Percentiles rank a stretch among this genome's conserved stretches.
Conservation (phyloP, 768 basidiomycete genomes). For the Trichaptum fuscoviolaceum region DNA sequence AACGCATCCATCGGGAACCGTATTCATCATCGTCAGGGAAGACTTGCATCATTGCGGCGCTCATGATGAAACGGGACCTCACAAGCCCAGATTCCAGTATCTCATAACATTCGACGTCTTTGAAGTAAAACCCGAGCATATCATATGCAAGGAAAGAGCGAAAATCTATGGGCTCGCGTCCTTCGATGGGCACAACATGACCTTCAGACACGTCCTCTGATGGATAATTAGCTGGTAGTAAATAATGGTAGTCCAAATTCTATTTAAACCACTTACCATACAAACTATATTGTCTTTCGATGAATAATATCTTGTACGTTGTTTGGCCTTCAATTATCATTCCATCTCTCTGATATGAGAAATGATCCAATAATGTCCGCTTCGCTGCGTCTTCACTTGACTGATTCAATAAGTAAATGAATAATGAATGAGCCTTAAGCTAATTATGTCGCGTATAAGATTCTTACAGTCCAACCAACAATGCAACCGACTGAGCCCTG, state of each 20-base stretch:
- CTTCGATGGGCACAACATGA: background rate
- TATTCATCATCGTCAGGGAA: slow-evolving; percentile 1
- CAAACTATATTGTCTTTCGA: background rate
- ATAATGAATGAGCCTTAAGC: background rate
- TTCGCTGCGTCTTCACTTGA: background rate
- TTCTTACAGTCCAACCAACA: slow-evolving; percentile 1
- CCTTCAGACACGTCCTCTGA: background rate
- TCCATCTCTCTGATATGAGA: background rate
- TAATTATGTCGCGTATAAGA: background rate
- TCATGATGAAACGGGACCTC: background rate
- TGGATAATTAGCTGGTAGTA: background rate
- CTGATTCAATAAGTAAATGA: background rate
- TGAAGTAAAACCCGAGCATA: slow-evolving; percentile 2
- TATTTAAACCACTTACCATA: background rate
- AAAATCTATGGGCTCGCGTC: background rate
- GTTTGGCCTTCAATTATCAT: background rate
- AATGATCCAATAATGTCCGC: background rate
- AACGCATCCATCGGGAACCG: background rate
- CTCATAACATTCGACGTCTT: background rate
- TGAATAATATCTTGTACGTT: background rate
- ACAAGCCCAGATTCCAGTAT: background rate
- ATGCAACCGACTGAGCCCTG: background rate
- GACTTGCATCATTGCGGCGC: background rate
- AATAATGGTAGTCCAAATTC: background rate
- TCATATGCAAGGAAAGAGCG: background rate